These are phyloP conservation scores for Aspergillus mulundensis DNA, from an alignment of 495 filamentous ascomycete species.

Conservation along the genomic window DNA sequence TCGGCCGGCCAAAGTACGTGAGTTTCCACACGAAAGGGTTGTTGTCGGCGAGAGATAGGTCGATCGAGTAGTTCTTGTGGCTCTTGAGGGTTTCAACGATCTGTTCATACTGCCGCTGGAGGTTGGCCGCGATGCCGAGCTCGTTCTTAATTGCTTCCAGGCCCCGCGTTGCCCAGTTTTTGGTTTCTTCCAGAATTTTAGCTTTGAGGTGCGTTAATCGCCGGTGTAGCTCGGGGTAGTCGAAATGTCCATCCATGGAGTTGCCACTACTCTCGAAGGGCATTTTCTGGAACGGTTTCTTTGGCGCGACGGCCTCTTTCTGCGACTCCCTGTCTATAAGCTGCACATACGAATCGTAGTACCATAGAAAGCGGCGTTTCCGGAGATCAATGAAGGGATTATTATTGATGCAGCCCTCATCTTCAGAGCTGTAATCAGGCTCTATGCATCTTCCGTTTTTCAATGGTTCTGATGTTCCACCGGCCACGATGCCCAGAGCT, in stretches of 20 bases:
- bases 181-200: constrained; percentile 66
- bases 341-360: constrained; percentile 78
- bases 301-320: constrained; percentile 47
- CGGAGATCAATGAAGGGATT: constrained; percentile 82
- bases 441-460: constrained; percentile 9
- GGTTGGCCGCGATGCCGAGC: constrained; percentile 69
- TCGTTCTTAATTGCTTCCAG: constrained; percentile 59
- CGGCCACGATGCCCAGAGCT: constrained; percentile 61
- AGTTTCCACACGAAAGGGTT: constrained; percentile 55
- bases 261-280: constrained; percentile 80
- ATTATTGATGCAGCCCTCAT: constrained; percentile 37
- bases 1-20: constrained; percentile 86
- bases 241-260: constrained; percentile 81
- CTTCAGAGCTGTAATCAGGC: constrained; percentile 40
- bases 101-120: constrained; percentile 81
- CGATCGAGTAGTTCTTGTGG: constrained; percentile 63
- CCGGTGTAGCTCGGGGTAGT: constrained; percentile 69
- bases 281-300: constrained; percentile 66
- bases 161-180: constrained; percentile 68
- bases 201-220: constrained; percentile 63
- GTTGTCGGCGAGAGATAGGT: constrained; percentile 65
- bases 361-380: constrained; percentile 94
- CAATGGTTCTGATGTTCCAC: constrained; percentile 38
- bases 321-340: constrained; percentile 55
- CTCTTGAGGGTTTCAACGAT: constrained; percentile 68